Percentiles rank a stretch among this genome's conserved stretches.
Evolutionary conservation across 176 grass and related monocot species (phyloP).

Genomic region (barley (Hordeum vulgare)): DNA sequence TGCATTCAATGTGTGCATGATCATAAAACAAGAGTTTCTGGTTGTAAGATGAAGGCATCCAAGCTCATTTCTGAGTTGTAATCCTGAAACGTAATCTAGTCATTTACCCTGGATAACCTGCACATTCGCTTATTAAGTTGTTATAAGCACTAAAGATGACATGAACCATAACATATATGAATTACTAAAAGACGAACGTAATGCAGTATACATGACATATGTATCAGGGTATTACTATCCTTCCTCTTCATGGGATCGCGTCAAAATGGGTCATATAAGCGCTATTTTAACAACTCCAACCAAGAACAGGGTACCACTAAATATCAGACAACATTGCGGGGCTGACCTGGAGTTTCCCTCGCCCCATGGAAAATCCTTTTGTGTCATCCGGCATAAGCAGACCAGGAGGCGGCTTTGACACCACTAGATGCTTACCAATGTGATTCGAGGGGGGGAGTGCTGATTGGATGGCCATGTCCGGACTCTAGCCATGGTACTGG

Average conservation of each 20-base stretch:
- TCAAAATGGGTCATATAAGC: no score
- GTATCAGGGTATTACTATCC: background rate
- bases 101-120: conserved; percentile 43
- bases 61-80: conserved; percentile 50
- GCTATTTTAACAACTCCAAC: no score
- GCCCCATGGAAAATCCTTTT: conserved; percentile 76
- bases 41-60: conserved; percentile 70
- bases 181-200: background rate
- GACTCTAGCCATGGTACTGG: conserved; percentile 25
- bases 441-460: conserved; percentile 39
- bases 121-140: background rate
- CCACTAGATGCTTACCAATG: conserved; percentile 31
- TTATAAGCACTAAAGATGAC: conserved; percentile 29
- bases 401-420: conserved; percentile 67
- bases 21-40: conserved; percentile 5
- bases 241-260: background rate
- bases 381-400: conserved; percentile 94
- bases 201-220: background rate
- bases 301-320: no score
- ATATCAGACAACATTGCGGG: no score
- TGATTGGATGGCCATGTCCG: conserved; percentile 24
- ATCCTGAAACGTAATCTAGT: conserved; percentile 39
- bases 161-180: conserved; percentile 7
- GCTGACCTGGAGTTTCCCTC: conserved; percentile 64
- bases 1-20: background rate